Conservation (phyloP, 2,329 filamentous ascomycete species). For the Orbilia javanica region DNA sequence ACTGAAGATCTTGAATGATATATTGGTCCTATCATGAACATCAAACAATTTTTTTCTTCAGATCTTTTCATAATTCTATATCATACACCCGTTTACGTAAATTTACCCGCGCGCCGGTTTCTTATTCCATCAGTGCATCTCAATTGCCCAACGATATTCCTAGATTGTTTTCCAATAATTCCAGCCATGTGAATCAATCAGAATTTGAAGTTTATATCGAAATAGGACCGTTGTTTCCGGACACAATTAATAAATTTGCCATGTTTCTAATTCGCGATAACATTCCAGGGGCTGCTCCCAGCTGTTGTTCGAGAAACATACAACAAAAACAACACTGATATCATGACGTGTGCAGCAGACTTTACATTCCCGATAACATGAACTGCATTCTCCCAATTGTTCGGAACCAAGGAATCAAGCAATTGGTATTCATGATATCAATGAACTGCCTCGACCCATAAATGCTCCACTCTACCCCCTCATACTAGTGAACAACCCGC, state of each 20-base stretch:
- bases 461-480: not conserved
- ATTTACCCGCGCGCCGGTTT: not conserved
- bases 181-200: not conserved
- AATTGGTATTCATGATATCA: not conserved
- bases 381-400: not conserved
- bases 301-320: constrained; percentile 5
- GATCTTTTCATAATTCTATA: too few species aligned
- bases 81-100: too few species aligned
- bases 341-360: not conserved
- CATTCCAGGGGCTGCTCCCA: not conserved
- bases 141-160: not conserved
- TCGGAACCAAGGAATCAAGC: not conserved
- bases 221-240: not conserved
- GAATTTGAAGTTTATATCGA: not conserved
- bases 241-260: not conserved
- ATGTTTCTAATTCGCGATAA: not conserved
- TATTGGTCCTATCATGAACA: too few species aligned
- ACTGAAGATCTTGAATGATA: not conserved
- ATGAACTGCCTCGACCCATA: not conserved
- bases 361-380: constrained; percentile 7
- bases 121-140: not conserved
- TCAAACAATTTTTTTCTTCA: too few species aligned
- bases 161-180: not conserved
- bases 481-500: not conserved
- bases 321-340: constrained; percentile 22